Conservation (phyloP, 2,329 filamentous ascomycete species). For the Delphinella strobiligena region DNA sequence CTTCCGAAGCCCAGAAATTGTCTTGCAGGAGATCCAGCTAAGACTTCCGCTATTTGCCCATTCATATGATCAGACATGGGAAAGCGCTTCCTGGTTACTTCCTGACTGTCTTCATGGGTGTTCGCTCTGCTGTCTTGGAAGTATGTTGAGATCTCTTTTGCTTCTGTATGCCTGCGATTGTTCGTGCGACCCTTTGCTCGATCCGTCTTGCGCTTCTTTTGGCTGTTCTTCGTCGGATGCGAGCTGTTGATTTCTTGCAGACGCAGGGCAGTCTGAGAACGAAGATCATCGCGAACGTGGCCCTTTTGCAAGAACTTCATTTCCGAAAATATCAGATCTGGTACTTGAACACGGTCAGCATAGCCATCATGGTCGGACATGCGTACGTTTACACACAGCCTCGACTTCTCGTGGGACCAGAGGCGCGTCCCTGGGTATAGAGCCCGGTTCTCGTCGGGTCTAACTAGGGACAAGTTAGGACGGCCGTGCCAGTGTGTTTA, state of each 20-base stretch:
- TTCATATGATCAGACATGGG: no score
- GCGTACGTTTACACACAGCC: conserved; percentile 24
- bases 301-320: conserved; percentile 36
- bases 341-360: conserved; percentile 27
- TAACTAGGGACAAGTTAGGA: conserved; percentile 28
- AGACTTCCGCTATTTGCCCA: no score
- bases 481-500: not conserved
- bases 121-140: conserved; percentile 23
- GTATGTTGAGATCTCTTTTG: conserved; percentile 35
- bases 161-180: no score
- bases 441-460: conserved; percentile 31
- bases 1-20: conserved; percentile 27
- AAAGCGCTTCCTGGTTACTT: no score
- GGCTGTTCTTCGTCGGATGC: conserved; percentile 16
- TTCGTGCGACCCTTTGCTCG: conserved; percentile 17
- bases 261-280: no score
- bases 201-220: conserved; percentile 16
- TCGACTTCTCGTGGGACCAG: conserved; percentile 30
- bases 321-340: conserved; percentile 40
- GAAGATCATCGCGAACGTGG: no score
- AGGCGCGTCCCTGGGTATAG: conserved; percentile 37
- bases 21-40: conserved; percentile 23
- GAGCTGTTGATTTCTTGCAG: no score
- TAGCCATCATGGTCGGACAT: conserved; percentile 13
- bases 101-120: conserved; percentile 12